A percentile compares a stretch with the other conserved stretches of the same genome.
phyloP scores from a whole-genome alignment of 2,329 filamentous ascomycete species.

The Escovopsis sp. region DNA sequence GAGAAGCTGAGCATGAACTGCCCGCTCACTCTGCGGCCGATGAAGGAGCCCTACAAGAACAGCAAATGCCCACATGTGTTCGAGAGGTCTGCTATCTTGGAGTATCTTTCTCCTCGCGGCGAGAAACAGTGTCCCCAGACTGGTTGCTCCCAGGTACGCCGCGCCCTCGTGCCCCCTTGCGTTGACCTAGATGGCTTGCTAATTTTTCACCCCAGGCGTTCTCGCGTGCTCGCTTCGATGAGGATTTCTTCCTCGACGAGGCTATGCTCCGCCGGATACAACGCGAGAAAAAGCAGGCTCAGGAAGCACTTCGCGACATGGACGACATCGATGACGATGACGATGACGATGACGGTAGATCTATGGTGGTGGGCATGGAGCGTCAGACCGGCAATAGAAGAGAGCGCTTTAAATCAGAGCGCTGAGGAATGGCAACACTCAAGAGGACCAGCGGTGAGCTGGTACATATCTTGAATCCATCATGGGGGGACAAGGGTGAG shows the following conservation, averaged over 20 bases:
- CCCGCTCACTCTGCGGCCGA: slow-evolving; percentile 49
- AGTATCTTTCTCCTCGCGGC: slow-evolving; percentile 31
- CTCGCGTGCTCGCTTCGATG: slow-evolving; percentile 18
- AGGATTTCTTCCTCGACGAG: slow-evolving; percentile 42
- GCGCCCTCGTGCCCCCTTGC: neutral
- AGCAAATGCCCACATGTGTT: slow-evolving; percentile 57
- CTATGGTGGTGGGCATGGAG: slow-evolving; percentile 13
- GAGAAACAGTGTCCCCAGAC: slow-evolving; percentile 45
- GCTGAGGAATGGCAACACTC: neutral
- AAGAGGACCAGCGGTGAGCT: neutral
- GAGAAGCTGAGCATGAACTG: slow-evolving; percentile 54
- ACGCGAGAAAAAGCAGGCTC: slow-evolving; percentile 30
- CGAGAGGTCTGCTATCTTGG: slow-evolving; percentile 48
- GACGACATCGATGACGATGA: slow-evolving; percentile 22
- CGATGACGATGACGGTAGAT: slow-evolving; percentile 10
- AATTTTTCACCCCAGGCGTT: slow-evolving; percentile 27
- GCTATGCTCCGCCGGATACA: slow-evolving; percentile 43
- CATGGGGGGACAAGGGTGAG: slow-evolving; percentile 40
- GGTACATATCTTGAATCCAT: neutral
- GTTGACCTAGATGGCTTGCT: neutral
- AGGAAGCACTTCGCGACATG: slow-evolving; percentile 24
- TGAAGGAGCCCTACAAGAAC: slow-evolving; percentile 53
- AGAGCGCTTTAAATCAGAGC: slow-evolving; percentile 11
- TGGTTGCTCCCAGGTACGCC: slow-evolving; percentile 44
- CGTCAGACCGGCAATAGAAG: slow-evolving; percentile 8